Evolutionary conservation across 768 basidiomycete genomes (phyloP).

Genomic region (Rhodotorula sphaerocarpa): DNA sequence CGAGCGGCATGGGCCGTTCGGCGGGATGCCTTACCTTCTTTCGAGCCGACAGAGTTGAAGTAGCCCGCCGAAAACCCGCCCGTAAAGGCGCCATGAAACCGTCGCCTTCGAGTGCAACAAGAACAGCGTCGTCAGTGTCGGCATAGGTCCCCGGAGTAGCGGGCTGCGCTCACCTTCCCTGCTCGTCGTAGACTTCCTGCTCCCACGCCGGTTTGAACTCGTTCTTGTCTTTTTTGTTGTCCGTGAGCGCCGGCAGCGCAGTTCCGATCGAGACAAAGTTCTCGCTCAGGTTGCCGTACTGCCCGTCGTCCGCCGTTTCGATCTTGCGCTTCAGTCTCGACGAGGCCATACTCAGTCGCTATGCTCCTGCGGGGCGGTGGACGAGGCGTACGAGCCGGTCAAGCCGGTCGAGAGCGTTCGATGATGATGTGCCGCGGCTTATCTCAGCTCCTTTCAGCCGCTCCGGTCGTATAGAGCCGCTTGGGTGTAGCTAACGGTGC

Average conservation of each 20-base stretch:
- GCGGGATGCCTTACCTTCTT: constrained; percentile 60
- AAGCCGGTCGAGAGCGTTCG: too few relatives aligned
- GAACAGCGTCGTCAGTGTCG: not conserved
- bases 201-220: constrained; percentile 98
- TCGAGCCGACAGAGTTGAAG: constrained; percentile 89
- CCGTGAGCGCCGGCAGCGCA: constrained; percentile 80
- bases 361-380: too few relatives aligned
- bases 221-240: constrained; percentile 69
- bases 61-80: constrained; percentile 97
- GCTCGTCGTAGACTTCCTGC: constrained; percentile 55
- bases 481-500: too few relatives aligned
- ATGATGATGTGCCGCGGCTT: too few relatives aligned
- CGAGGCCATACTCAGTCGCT: not conserved
- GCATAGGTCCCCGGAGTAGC: not conserved
- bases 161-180: constrained; percentile 12
- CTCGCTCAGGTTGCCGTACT: constrained; percentile 65
- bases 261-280: constrained; percentile 88
- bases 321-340: constrained; percentile 72
- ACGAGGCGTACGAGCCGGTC: not conserved
- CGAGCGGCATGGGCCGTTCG: not conserved
- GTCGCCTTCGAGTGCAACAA: constrained; percentile 60
- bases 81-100: constrained; percentile 97
- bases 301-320: constrained; percentile 52
- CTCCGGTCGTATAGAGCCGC: too few relatives aligned
- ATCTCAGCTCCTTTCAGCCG: too few relatives aligned